A percentile compares a stretch with the other conserved stretches of the same genome.
phyloP scores from a whole-genome alignment of 1,284 basidiomycete genomes.

The Ganoderma sinense region DNA sequence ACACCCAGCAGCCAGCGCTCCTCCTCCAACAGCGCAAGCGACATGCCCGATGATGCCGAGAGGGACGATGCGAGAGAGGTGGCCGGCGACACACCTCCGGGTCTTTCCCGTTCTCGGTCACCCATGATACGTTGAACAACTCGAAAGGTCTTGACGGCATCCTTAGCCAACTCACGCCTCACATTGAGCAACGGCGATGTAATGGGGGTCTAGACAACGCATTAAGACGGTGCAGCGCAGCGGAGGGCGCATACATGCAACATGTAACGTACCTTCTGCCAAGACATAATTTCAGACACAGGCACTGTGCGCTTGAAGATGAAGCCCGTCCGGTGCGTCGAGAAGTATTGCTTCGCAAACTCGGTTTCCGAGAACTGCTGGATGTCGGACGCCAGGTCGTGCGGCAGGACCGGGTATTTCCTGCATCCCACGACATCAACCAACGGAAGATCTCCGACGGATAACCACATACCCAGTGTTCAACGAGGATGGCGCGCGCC shows the following conservation, averaged over 20 bases:
- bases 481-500: conserved; percentile 49
- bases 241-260: not conserved
- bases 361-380: conserved; percentile 85
- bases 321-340: conserved; percentile 86
- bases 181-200: conserved; percentile 77
- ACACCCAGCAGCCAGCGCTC: conserved; percentile 86
- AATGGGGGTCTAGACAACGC: conserved; percentile 59
- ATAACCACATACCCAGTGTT: conserved; percentile 66
- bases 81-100: conserved; percentile 43
- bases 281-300: conserved; percentile 85
- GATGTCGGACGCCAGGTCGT: conserved; percentile 82
- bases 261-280: conserved; percentile 75
- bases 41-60: conserved; percentile 49
- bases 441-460: not conserved
- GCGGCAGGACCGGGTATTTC: conserved; percentile 74
- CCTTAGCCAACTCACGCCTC: conserved; percentile 65
- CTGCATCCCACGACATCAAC: conserved; percentile 42
- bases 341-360: conserved; percentile 88
- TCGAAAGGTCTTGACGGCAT: conserved; percentile 87
- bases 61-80: conserved; percentile 57
- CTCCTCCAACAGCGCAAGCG: conserved; percentile 60
- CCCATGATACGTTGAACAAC: conserved; percentile 93
- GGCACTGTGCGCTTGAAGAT: conserved; percentile 84
- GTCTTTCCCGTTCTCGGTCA: conserved; percentile 77
- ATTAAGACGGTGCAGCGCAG: conserved; percentile 8